Evolutionary conservation across 371 early-diverging fungal species (phyloP).

Genomic region (Syncephalastrum sp.): DNA sequence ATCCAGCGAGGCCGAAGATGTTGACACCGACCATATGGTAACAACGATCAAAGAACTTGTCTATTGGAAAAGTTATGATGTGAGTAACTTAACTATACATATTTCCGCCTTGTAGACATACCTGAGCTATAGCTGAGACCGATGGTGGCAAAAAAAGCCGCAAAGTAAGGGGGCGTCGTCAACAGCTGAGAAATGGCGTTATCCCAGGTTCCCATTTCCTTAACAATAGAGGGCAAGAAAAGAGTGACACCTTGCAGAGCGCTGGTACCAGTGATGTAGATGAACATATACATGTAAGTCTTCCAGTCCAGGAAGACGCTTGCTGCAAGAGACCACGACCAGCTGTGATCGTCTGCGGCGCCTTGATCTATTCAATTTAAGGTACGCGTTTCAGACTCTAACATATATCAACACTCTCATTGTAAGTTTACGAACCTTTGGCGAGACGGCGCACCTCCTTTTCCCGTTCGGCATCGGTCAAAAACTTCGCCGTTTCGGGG

Average conservation of each 20-base stretch:
- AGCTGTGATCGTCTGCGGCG: slow-evolving; percentile 37
- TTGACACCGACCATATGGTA: slow-evolving; percentile 34
- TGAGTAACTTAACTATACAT: not conserved
- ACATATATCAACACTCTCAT: too few relatives aligned
- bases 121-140: slow-evolving; percentile 37
- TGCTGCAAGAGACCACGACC: slow-evolving; percentile 39
- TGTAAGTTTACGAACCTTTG: slow-evolving; percentile 15
- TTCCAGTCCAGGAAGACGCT: slow-evolving; percentile 47
- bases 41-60: slow-evolving; percentile 28
- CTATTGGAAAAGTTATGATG: not conserved
- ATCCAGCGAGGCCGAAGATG: slow-evolving; percentile 25
- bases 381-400: not conserved
- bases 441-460: slow-evolving; percentile 46
- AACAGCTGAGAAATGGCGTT: slow-evolving; percentile 33
- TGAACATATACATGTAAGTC: slow-evolving; percentile 32
- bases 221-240: slow-evolving; percentile 41
- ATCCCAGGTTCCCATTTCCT: slow-evolving; percentile 37
- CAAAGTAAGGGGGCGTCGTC: slow-evolving; percentile 37
- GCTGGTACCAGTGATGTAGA: slow-evolving; percentile 39
- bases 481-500: slow-evolving; percentile 55
- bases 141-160: slow-evolving; percentile 21
- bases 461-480: slow-evolving; percentile 52
- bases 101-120: not conserved
- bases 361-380: slow-evolving; percentile 34
- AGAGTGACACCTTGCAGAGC: slow-evolving; percentile 43